Evolutionary conservation across 768 basidiomycete genomes (phyloP), one percentile per base, ranked within the genome.

Genomic region (Leccinum subtestaceum): DNA sequence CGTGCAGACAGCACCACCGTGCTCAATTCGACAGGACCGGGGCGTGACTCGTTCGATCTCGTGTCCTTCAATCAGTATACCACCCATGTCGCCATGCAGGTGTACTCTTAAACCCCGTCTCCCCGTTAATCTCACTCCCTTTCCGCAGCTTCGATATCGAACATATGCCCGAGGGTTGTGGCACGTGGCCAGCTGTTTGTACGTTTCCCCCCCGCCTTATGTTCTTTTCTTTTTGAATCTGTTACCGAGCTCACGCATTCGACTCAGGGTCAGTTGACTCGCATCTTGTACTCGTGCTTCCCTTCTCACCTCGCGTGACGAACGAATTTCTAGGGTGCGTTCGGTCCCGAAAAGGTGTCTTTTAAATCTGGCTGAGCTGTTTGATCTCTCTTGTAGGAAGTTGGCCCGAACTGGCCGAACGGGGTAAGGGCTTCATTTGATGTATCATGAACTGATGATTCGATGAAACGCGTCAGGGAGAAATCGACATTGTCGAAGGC

Each of bases 101-200:
- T 69, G 11, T 27, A 27, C 2, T 25, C 17, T 12, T 32, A 1
- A 2, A 19, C 9, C n/a, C 4, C 3, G 0, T 43, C 21, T 5
- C 46, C 4, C 27, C 6, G 12, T n/a, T n/a, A 0, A 47, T 55
- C 55, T 57, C 21, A 56, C 8, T 4, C 3, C 1, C n/a, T 51
- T 34, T 25, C 13, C 8, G 6, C 52, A 73, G 71, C 29, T 76
- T 77, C 36, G 76, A 77, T 50, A 70, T 77, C 19, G 68, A 23
- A 2, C 73, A 74, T 53, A 78, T 77, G 74, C 76, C 77, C 1
- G 63, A 70, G 31, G 77, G 74, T 15, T 78, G 77, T 55, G 77
- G 75, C 0, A 75, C 74, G 7, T 77, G 76, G 75, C 76, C 75
- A 10, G 73, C 74, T 40, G 50, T 74, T 9, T 76, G 75, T 75